Percentiles rank a stretch among this genome's conserved stretches.
These are phyloP conservation scores for Penicillium olsonii DNA, from an alignment of 2,329 filamentous ascomycete species.

Conservation along the genomic window DNA sequence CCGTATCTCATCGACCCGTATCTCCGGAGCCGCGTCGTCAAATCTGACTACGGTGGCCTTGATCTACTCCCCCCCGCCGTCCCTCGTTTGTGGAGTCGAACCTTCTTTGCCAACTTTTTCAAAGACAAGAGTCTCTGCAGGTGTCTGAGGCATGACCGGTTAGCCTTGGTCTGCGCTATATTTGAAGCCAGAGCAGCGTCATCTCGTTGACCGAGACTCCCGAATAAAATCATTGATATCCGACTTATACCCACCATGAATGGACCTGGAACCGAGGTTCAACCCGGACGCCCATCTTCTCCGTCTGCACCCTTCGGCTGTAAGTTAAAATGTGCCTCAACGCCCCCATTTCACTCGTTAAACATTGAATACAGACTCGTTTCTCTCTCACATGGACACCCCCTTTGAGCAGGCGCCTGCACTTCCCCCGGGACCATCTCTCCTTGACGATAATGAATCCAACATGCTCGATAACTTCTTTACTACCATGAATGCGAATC, in stretches of 20 bases:
- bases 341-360: neutral
- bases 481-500: constrained; percentile 43
- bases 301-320: constrained; percentile 67
- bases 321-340: constrained; percentile 45
- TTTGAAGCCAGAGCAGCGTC: constrained; percentile 26
- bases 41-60: constrained; percentile 8
- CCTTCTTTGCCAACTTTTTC: neutral
- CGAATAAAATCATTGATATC: neutral
- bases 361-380: constrained; percentile 29
- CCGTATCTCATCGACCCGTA: constrained; percentile 6
- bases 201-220: constrained; percentile 6
- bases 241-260: constrained; percentile 30
- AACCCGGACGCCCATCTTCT: constrained; percentile 51
- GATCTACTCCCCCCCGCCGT: constrained; percentile 8
- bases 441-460: constrained; percentile 61
- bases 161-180: constrained; percentile 24
- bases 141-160: constrained; percentile 31
- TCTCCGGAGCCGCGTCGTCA: constrained; percentile 15
- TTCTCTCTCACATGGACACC: constrained; percentile 37
- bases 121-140: constrained; percentile 1
- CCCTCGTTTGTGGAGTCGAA: constrained; percentile 10
- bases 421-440: constrained; percentile 63
- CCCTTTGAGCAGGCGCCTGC: constrained; percentile 57
- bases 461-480: constrained; percentile 57
- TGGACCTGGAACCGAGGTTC: constrained; percentile 32